Evolutionary conservation across 2,329 filamentous ascomycete species (phyloP), one percentile per base, ranked within the genome.

Genomic region (Aspergillus sp.): DNA sequence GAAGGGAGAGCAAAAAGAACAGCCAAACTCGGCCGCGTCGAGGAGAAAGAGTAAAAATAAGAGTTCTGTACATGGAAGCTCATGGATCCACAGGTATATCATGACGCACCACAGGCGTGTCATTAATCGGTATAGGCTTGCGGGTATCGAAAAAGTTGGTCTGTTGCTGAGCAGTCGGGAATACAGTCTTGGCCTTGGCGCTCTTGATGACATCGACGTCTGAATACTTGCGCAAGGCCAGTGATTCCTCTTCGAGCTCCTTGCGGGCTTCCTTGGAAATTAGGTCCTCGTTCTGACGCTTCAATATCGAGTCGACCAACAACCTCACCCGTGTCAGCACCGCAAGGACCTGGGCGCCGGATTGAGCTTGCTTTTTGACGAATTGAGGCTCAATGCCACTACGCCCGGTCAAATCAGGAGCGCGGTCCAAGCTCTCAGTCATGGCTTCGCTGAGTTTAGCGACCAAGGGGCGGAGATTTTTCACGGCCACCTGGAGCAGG

Each of bases 301-400:
- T 68, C 41, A 74, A 61, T 4, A 73, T 61, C 17, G 71, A 70
- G n/a, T 76, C 73, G n/a, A 74, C 60, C 52, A 79, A 53, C 40
- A 68, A 66, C 40, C 70, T 67, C 20, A 70, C 67, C 19, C 69
- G 65, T 17, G 59, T 56, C 51, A 71, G 55, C 60, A 67, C 54
- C 58, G 65, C 64, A 13, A 66, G 56, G 20, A 65, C 64, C 8
- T 56, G n/a, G 5, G 49, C 27, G 13, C 68, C 71, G 4, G 57
- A 34, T 30, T 40, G 33, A 4, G 3, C 33, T 11, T 27, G 19
- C 20, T 12, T 11, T 5, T 13, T 40, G 17, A 47, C 12, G 7
- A 13, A 19, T 34, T 19, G 9, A 3, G 34, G 17, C 11, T 42
- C n/a, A n/a, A 19, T 15, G 30, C 30, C 42, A 12, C 27, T 34